Percentiles rank a stretch among this genome's conserved stretches.
phyloP scores from a whole-genome alignment of 108 stramenopile genomes.

The Nannochloropsis salina region DNA sequence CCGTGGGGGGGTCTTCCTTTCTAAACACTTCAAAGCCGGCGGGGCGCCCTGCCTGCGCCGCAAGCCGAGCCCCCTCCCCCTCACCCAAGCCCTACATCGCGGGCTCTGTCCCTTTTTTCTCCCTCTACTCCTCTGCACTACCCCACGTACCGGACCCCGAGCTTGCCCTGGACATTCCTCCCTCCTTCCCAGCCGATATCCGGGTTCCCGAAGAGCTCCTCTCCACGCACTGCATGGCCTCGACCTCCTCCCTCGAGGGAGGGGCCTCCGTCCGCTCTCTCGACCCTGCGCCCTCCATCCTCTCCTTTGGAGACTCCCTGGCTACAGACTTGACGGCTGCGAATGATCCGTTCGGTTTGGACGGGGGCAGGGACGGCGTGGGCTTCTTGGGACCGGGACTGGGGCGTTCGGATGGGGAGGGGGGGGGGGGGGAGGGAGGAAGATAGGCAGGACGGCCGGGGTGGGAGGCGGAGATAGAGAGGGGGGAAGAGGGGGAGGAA shows the following conservation, averaged over 20 bases:
- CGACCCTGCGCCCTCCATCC: background rate
- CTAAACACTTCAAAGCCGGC: no score
- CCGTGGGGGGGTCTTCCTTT: no score
- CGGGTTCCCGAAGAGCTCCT: background rate
- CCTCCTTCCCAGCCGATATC: background rate
- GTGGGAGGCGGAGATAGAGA: background rate
- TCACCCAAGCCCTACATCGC: background rate
- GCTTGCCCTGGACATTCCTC: background rate
- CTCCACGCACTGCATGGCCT: conserved; percentile 17
- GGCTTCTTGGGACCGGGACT: background rate
- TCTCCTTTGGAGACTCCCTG: conserved; percentile 1
- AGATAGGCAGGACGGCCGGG: background rate
- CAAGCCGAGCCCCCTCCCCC: background rate
- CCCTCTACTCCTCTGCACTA: background rate
- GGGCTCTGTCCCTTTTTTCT: background rate
- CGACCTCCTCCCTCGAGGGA: background rate
- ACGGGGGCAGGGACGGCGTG: background rate
- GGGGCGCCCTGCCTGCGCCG: no score
- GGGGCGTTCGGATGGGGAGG: background rate
- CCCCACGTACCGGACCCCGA: background rate
- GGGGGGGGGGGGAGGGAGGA: background rate
- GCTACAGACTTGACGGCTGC: conserved; percentile 19
- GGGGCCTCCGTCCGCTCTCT: conserved; percentile 2
- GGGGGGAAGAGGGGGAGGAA: background rate
- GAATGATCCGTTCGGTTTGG: background rate